phyloP scores from a whole-genome alignment of 2,329 filamentous ascomycete genomes.

The Celoporthe dispersa region DNA sequence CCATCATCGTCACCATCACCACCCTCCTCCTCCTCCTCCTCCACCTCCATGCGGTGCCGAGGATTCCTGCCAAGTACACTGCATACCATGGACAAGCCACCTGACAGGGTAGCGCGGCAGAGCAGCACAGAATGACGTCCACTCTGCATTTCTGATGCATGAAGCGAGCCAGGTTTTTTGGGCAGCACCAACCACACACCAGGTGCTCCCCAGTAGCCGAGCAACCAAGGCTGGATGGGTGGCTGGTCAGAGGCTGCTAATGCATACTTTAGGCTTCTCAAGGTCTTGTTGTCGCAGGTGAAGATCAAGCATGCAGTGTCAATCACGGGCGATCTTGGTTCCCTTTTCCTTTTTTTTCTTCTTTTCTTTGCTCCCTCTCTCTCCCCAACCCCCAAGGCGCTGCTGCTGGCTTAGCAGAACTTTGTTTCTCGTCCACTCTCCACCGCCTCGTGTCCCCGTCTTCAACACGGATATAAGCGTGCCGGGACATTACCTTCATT shows the following conservation, averaged over 20 bases:
- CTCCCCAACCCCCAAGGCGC: neutral
- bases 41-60: neutral
- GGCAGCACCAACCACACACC: neutral
- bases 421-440: neutral
- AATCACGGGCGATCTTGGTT: neutral
- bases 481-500: conserved; percentile 10
- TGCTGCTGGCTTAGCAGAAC: neutral
- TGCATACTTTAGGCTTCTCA: neutral
- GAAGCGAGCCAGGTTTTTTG: conserved; percentile 16
- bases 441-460: neutral
- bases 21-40: neutral
- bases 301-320: neutral
- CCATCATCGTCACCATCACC: neutral
- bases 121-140: conserved; percentile 12
- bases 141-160: conserved; percentile 17
- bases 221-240: neutral
- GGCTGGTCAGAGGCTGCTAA: neutral
- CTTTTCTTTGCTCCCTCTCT: neutral
- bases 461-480: conserved; percentile 5
- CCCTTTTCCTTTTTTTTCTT: too few relatives aligned
- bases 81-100: too few relatives aligned
- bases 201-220: conserved; percentile 2
- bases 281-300: neutral
- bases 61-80: neutral
- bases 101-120: neutral